Percentiles rank a stretch among this genome's conserved stretches.
Conservation (phyloP, 495 filamentous ascomycete species). For the Xylaria sp. region DNA sequence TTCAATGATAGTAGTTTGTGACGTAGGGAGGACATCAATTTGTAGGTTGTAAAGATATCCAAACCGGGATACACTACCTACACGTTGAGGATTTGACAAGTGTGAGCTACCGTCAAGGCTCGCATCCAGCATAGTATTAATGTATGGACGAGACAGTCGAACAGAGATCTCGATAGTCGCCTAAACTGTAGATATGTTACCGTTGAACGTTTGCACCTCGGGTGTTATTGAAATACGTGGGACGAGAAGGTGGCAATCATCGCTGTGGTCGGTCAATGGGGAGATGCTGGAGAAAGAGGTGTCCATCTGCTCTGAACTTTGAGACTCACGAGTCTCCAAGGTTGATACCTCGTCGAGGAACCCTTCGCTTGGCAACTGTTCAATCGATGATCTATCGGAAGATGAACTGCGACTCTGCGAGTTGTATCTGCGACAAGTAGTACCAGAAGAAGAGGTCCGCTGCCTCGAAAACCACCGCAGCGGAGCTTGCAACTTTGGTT, state of each 20-base stretch:
- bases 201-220: constrained; percentile 56
- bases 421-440: constrained; percentile 23
- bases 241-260: constrained; percentile 46
- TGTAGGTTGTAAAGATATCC: constrained; percentile 53
- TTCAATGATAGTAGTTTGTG: constrained; percentile 44
- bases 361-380: constrained; percentile 11
- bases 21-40: constrained; percentile 44
- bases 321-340: constrained; percentile 16
- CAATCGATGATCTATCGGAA: constrained; percentile 33
- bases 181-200: constrained; percentile 48
- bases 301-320: constrained; percentile 1
- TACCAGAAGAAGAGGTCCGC: constrained; percentile 32
- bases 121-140: constrained; percentile 15
- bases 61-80: constrained; percentile 39
- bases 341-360: constrained; percentile 11
- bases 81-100: constrained; percentile 18
- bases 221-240: constrained; percentile 56
- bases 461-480: constrained; percentile 34
- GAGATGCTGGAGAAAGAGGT: constrained; percentile 3
- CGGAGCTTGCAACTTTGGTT: constrained; percentile 13
- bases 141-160: constrained; percentile 37
- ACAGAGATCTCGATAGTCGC: constrained; percentile 55
- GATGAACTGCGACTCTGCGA: constrained; percentile 29
- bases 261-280: constrained; percentile 26
- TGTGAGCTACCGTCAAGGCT: constrained; percentile 17